A percentile compares a stretch with the other conserved stretches of the same genome.
Evolutionary conservation across 495 filamentous ascomycete genomes (phyloP).

Genomic region (Sabuloglossum arenarium): DNA sequence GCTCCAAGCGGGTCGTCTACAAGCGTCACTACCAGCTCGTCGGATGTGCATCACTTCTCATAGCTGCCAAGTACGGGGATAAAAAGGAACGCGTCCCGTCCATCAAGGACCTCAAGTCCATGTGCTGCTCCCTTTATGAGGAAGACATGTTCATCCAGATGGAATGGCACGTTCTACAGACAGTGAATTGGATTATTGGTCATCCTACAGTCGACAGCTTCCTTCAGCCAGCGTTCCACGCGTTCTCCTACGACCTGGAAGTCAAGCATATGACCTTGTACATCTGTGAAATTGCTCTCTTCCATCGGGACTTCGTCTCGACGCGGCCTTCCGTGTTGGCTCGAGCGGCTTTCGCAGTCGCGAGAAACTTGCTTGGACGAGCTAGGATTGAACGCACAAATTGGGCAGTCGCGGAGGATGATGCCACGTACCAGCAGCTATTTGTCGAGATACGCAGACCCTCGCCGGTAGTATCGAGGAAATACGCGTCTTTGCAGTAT

Average conservation of each 20-base stretch:
- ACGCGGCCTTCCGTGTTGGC: slow-evolving; percentile 79
- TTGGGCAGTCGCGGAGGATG: slow-evolving; percentile 68
- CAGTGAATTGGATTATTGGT: slow-evolving; percentile 88
- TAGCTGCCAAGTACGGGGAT: slow-evolving; percentile 96
- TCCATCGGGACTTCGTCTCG: slow-evolving; percentile 89
- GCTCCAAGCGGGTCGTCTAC: slow-evolving; percentile 94
- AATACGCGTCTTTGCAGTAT: slow-evolving; percentile 66
- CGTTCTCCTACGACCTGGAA: slow-evolving; percentile 48
- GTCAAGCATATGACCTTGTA: slow-evolving; percentile 89
- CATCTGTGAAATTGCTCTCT: slow-evolving; percentile 82
- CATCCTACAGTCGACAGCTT: slow-evolving; percentile 92
- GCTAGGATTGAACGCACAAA: slow-evolving; percentile 51
- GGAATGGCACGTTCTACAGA: slow-evolving; percentile 99
- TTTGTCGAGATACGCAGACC: slow-evolving; percentile 78
- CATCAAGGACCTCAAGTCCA: slow-evolving; percentile 87
- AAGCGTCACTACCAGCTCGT: slow-evolving; percentile 98
- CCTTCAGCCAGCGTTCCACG: slow-evolving; percentile 54
- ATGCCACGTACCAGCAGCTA: slow-evolving; percentile 51
- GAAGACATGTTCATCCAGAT: slow-evolving; percentile 99
- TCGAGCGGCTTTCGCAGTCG: slow-evolving; percentile 62
- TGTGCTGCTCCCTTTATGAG: slow-evolving; percentile 97
- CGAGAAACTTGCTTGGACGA: slow-evolving; percentile 66
- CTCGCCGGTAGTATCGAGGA: slow-evolving; percentile 65
- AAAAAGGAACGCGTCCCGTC: slow-evolving; percentile 93
- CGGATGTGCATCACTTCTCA: slow-evolving; percentile 86